Evolutionary conservation across 2,329 filamentous ascomycete genomes (phyloP).

Genomic region (Colletotrichum sp.): DNA sequence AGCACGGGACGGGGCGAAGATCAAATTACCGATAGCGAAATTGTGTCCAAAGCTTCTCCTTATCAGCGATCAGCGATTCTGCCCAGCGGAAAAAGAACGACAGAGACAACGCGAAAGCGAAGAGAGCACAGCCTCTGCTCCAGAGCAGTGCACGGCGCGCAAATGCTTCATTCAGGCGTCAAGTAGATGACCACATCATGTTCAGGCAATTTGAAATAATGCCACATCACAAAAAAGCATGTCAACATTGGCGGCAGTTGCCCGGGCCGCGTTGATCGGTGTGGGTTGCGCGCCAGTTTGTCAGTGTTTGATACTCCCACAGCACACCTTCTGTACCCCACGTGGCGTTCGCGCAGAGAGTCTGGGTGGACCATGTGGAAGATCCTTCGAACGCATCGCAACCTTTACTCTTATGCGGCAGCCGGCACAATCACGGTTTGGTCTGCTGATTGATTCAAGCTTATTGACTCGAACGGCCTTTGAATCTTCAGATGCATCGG

Average conservation of each 20-base stretch:
- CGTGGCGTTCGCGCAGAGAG: neutral
- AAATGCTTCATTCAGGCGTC: neutral
- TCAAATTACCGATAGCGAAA: constrained; percentile 7
- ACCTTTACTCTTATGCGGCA: neutral
- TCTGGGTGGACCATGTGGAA: neutral
- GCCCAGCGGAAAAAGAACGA: neutral
- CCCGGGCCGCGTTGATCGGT: neutral
- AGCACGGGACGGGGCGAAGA: neutral
- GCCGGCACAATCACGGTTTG: neutral
- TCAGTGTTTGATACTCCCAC: neutral
- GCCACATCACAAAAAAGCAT: neutral
- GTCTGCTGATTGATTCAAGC: neutral
- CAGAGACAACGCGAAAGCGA: neutral
- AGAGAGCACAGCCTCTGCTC: neutral
- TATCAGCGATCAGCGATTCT: neutral
- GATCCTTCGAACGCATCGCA: neutral
- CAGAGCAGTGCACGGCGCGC: neutral
- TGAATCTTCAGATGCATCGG: neutral
- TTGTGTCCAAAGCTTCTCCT: neutral
- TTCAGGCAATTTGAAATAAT: neutral
- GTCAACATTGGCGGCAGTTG: neutral
- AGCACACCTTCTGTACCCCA: neutral
- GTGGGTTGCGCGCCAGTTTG: neutral
- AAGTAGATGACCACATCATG: neutral
- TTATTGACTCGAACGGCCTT: neutral